Base-by-base conservation (phyloP, 164 flowering plant species). In the Umbilicus rupestris region DNA sequence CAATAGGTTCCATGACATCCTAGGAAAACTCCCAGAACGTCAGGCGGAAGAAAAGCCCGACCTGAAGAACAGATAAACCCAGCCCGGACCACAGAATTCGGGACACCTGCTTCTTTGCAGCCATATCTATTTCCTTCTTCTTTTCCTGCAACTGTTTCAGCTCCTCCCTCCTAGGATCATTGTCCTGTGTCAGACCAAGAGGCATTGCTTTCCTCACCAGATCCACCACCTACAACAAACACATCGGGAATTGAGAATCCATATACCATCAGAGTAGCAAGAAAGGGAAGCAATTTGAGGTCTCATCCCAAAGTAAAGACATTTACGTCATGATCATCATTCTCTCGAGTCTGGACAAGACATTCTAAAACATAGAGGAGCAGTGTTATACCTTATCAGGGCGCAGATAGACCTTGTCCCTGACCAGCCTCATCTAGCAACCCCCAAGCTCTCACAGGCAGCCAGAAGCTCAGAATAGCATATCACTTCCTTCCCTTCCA, bases 1-100 rank as follows among this genome's bases (percentile, higher is more conserved):
- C 81, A 45, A 87, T 77, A 41, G 92, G 92, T 76, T 85, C 92
- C 87, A 87, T 87, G 22, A 87, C 87, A 52, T 85, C 89, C 87
- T 89, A 87, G 3, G 80, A 74, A 9, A 85, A 75, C 33, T 87
- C 92, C 89, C 87, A 85, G 64, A 87, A 87, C 0, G 89, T 87
- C 3, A 87, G 81, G 74, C 89, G 80, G 81, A 82, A 76, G 75
- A 87, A 85, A 29, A 72, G 84, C 22, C 70, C 72, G 14, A 88
- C 83, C 50, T 87, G 87, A 19, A 70, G 65, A 10, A 73, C 69
- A 5, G 83, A 58, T 35, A 76, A 68, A 11, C 84, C 84, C 66
- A 87, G 76, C 49, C 92, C 89, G 46, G 68, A 55, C 73, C 75
- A 83, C 5, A 87, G 77, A 67, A 84, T 87, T 17, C 72, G 60